These are phyloP conservation scores for Biscogniauxia mediterranea DNA, from an alignment of 2,329 filamentous ascomycete genomes.

Conservation along the genomic window DNA sequence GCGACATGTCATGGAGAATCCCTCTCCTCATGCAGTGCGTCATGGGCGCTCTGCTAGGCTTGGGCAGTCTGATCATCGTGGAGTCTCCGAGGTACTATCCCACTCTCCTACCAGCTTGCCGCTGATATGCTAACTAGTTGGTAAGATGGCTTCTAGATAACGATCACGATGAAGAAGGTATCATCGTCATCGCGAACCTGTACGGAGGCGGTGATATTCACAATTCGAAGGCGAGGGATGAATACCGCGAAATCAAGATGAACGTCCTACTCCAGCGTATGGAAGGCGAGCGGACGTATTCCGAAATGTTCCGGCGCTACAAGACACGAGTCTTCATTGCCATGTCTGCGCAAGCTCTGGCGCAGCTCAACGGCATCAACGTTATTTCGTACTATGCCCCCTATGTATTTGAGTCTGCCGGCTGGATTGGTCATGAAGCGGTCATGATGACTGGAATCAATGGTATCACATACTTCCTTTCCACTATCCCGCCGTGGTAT, in stretches of 20 bases:
- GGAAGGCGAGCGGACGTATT: slow-evolving; percentile 88
- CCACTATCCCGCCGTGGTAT: slow-evolving; percentile 96
- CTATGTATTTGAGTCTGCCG: slow-evolving; percentile 91
- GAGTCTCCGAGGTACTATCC: slow-evolving; percentile 80
- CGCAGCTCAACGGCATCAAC: slow-evolving; percentile 98
- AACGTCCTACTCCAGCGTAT: slow-evolving; percentile 88
- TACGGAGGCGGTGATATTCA: slow-evolving; percentile 96
- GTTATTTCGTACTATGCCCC: slow-evolving; percentile 99
- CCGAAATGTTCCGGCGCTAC: slow-evolving; percentile 94
- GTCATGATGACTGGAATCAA: slow-evolving; percentile 98
- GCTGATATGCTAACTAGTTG: slow-evolving; percentile 29
- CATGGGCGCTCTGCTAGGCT: slow-evolving; percentile 82
- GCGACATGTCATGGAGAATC: slow-evolving; percentile 83
- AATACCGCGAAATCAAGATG: slow-evolving; percentile 99
- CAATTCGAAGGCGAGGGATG: slow-evolving; percentile 85
- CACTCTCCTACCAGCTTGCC: slow-evolving; percentile 5
- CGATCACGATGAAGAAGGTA: slow-evolving; percentile 96
- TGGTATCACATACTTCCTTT: slow-evolving; percentile 81
- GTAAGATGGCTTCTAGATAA: slow-evolving; percentile 92
- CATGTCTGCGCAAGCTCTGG: slow-evolving; percentile 95
- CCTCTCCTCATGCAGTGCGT: slow-evolving; percentile 90
- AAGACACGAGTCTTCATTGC: slow-evolving; percentile 92
- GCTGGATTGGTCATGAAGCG: slow-evolving; percentile 88
- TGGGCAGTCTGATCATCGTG: slow-evolving; percentile 89
- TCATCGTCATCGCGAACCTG: slow-evolving; percentile 95